Percentiles rank a stretch among this genome's conserved stretches.
Evolutionary conservation across 257 asterid species (phyloP).

Genomic region (Solanum clarkiae): DNA sequence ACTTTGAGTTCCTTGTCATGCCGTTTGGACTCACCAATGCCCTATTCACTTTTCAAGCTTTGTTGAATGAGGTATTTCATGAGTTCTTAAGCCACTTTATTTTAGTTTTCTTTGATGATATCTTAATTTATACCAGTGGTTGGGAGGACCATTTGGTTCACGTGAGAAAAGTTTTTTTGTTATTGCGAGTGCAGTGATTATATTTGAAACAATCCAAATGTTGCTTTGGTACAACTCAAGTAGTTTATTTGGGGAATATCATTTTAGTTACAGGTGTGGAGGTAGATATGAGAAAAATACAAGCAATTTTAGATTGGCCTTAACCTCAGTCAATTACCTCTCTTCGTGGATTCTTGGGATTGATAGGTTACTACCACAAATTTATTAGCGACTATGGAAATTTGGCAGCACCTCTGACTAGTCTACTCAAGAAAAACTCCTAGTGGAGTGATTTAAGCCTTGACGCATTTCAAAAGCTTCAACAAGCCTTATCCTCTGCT

Average conservation of each 20-base stretch:
- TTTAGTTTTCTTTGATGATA: background rate
- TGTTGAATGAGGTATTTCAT: too few species aligned
- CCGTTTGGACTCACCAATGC: background rate
- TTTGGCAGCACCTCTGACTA: background rate
- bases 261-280: background rate
- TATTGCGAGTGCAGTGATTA: too few species aligned
- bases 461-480: too few species aligned
- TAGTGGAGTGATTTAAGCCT: too few species aligned
- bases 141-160: too few species aligned
- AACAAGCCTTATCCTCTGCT: too few species aligned
- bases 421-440: too few species aligned
- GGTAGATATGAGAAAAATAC: background rate
- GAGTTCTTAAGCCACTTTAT: background rate
- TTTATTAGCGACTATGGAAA: background rate
- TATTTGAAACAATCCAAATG: too few species aligned
- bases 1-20: background rate
- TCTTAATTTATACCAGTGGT: too few species aligned
- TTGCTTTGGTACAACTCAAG: too few species aligned
- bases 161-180: too few species aligned
- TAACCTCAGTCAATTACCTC: background rate
- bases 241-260: too few species aligned
- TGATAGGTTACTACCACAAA: background rate
- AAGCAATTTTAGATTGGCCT: background rate
- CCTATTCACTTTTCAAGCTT: background rate
- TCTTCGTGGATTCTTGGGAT: background rate